phyloP scores from a whole-genome alignment of 2,329 filamentous ascomycete species.

The Fusarium haematococcum region DNA sequence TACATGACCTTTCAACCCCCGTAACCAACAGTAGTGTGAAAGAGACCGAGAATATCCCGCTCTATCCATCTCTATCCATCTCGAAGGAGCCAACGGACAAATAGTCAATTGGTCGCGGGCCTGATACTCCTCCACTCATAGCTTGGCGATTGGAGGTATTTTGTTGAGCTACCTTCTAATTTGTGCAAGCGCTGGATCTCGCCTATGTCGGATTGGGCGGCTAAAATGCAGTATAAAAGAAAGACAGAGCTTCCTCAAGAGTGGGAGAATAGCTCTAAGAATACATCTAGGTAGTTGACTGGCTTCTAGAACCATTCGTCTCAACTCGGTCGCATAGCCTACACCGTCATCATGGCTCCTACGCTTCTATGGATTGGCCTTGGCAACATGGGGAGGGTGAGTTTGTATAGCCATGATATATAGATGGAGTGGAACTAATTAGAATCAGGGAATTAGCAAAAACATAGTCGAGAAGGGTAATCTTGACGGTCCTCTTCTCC shows the following conservation, averaged over 20 bases:
- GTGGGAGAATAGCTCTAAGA: background rate
- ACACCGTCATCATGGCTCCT: slow-evolving; percentile 59
- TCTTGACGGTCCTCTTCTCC: slow-evolving; percentile 76
- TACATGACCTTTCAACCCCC: background rate
- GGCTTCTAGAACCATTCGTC: background rate
- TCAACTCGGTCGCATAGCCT: background rate
- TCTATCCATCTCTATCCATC: background rate
- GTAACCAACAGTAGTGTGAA: background rate
- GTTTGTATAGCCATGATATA: slow-evolving; percentile 40
- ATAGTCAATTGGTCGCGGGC: background rate
- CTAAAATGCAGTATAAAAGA: background rate
- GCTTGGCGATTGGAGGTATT: background rate
- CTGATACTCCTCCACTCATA: background rate
- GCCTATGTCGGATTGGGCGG: background rate
- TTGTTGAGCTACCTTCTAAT: background rate
- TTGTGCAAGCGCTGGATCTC: background rate
- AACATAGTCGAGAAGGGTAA: slow-evolving; percentile 84
- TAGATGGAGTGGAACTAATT: background rate
- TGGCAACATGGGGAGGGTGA: slow-evolving; percentile 87
- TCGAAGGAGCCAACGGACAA: background rate
- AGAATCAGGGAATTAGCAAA: slow-evolving; percentile 79
- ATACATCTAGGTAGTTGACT: background rate
- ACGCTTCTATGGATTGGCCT: slow-evolving; percentile 84
- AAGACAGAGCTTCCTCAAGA: background rate
- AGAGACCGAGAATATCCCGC: background rate